A percentile compares a stretch with the other conserved stretches of the same genome.
phyloP scores from a whole-genome alignment of 805 yeast species.

The Limtongozyma cylindracea region DNA sequence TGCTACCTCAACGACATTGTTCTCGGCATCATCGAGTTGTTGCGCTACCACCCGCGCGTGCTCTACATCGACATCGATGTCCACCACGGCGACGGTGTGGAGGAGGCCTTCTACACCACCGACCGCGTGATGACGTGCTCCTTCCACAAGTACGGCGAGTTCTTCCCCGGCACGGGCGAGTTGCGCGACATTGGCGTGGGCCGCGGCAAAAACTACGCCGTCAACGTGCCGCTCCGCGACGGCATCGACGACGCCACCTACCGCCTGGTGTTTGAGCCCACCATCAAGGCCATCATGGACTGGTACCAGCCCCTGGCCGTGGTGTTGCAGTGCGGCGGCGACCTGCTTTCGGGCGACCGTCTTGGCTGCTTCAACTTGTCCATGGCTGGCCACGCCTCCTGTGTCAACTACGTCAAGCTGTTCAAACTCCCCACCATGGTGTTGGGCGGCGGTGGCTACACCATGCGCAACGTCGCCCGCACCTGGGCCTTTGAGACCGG shows the following conservation, averaged over 20 bases:
- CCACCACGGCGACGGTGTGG: slow-evolving; percentile 97
- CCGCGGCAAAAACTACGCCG: slow-evolving; percentile 58
- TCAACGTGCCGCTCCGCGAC: slow-evolving; percentile 72
- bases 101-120: slow-evolving; percentile 86
- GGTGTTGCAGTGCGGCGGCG: slow-evolving; percentile 98
- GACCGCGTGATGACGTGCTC: slow-evolving; percentile 94
- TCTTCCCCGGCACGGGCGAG: slow-evolving; percentile 87
- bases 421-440: slow-evolving; percentile 83
- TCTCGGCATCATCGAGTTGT: slow-evolving; percentile 57
- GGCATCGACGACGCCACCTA: slow-evolving; percentile 85
- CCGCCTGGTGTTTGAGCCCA: slow-evolving; percentile 73
- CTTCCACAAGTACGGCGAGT: slow-evolving; percentile 85
- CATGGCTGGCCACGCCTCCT: slow-evolving; percentile 88
- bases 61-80: slow-evolving; percentile 84
- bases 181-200: slow-evolving; percentile 68
- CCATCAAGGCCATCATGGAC: slow-evolving; percentile 48
- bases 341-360: slow-evolving; percentile 85
- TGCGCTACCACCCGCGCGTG: slow-evolving; percentile 80
- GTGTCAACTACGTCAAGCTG: slow-evolving; percentile 67
- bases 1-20: slow-evolving; percentile 93
- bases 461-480: slow-evolving; percentile 90
- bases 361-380: slow-evolving; percentile 89
- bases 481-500: slow-evolving; percentile 92
- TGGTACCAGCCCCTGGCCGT: slow-evolving; percentile 92
- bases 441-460: slow-evolving; percentile 96